Evolutionary conservation across 1,139 yeast genomes (phyloP).

Genomic region (Hemisphaericaspora xylofermentans): DNA sequence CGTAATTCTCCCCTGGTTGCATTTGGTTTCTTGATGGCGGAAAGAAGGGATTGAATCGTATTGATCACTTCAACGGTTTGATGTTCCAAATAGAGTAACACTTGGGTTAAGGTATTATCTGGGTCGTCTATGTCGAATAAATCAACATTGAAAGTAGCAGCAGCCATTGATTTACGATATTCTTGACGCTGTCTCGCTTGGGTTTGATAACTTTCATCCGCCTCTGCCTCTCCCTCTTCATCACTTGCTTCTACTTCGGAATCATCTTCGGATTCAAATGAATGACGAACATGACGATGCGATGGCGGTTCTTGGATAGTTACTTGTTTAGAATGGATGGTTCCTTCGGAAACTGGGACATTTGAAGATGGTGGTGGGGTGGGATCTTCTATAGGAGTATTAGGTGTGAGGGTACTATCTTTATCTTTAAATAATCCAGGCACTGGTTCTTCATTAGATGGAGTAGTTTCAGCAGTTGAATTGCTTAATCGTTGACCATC

Average conservation of each 20-base stretch:
- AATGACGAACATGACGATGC: slow-evolving; percentile 1
- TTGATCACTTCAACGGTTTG: slow-evolving; percentile 91
- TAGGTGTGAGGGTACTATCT: neutral
- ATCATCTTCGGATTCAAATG: neutral
- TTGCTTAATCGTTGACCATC: slow-evolving; percentile 22
- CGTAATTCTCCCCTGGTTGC: slow-evolving; percentile 76
- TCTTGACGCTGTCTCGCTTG: slow-evolving; percentile 49
- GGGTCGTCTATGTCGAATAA: slow-evolving; percentile 80
- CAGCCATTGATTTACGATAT: slow-evolving; percentile 51
- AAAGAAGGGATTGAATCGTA: slow-evolving; percentile 79
- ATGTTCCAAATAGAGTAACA: slow-evolving; percentile 83
- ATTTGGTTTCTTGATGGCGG: slow-evolving; percentile 73
- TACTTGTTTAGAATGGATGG: slow-evolving; percentile 1
- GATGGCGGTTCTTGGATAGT: slow-evolving; percentile 5
- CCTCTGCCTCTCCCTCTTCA: slow-evolving; percentile 16
- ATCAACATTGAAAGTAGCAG: slow-evolving; percentile 63
- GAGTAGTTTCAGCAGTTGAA: slow-evolving; percentile 35
- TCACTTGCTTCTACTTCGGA: slow-evolving; percentile 6
- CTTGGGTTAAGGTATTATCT: slow-evolving; percentile 82
- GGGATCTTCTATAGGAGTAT: neutral
- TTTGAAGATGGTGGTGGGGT: neutral
- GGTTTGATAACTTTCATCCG: slow-evolving; percentile 25
- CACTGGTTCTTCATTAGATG: slow-evolving; percentile 28
- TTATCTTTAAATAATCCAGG: slow-evolving; percentile 18
- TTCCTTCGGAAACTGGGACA: neutral